A percentile compares a stretch with the other conserved stretches of the same genome.
phyloP scores from a whole-genome alignment of 2,329 filamentous ascomycete species.

The Alternaria ventricosa region DNA sequence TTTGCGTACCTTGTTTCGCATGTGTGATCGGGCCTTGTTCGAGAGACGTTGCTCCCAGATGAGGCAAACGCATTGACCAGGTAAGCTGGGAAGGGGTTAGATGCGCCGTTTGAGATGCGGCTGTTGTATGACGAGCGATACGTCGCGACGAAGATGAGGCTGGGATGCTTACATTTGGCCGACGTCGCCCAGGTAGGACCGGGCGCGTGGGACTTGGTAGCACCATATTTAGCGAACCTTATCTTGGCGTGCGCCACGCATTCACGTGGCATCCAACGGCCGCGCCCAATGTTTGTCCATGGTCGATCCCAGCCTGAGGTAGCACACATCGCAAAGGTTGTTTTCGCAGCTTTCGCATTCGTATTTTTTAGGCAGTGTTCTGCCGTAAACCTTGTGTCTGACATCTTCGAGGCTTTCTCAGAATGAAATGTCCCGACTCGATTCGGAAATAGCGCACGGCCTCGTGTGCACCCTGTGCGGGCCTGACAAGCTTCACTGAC shows the following conservation, averaged over 20 bases:
- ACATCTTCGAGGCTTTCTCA: neutral
- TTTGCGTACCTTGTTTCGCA: neutral
- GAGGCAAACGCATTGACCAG: neutral
- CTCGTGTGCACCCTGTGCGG: neutral
- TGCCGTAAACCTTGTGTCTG: neutral
- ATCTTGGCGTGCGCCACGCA: neutral
- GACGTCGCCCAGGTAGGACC: neutral
- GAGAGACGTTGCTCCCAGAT: neutral
- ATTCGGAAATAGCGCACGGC: neutral
- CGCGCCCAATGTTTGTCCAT: neutral
- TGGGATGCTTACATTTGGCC: neutral
- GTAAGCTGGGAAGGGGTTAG: neutral
- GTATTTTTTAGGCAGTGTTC: neutral
- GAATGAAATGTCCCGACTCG: neutral
- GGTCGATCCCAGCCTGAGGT: neutral
- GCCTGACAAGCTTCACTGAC: neutral
- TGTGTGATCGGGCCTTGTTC: neutral
- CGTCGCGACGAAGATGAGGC: neutral
- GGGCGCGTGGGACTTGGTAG: neutral
- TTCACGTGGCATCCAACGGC: neutral
- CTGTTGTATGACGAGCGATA: neutral
- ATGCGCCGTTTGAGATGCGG: neutral
- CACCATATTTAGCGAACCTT: neutral
- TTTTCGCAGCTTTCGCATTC: neutral
- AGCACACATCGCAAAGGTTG: neutral